Conservation (phyloP, 345 rosid genomes). For the Erucastrum elatum region DNA sequence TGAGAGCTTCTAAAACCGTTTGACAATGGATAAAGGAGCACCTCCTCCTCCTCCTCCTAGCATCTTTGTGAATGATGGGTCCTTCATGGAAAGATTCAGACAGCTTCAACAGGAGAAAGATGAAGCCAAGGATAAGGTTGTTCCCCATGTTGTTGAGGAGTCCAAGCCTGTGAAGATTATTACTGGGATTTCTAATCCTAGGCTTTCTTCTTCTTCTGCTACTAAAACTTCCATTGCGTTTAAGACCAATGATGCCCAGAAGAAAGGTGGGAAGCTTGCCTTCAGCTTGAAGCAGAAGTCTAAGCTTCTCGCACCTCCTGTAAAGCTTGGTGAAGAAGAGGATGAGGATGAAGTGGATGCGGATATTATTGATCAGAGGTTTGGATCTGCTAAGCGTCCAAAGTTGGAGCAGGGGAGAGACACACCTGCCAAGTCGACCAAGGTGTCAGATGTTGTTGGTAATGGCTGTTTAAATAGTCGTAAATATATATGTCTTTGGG, state of each 20-base stretch:
- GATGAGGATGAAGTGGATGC: constrained; percentile 66
- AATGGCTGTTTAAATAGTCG: constrained; percentile 55
- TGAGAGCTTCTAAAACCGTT: constrained; percentile 11
- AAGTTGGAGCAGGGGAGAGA: constrained; percentile 54
- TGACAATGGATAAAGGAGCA: constrained; percentile 74
- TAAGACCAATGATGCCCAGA: constrained; percentile 53
- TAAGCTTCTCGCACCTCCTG: constrained; percentile 79
- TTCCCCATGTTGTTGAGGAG: constrained; percentile 46
- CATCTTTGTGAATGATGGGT: constrained; percentile 95
- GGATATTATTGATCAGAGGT: constrained; percentile 41
- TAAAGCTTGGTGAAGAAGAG: constrained; percentile 79
- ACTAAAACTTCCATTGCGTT: constrained; percentile 46
- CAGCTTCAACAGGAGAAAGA: constrained; percentile 84
- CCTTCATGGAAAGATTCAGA: constrained; percentile 98
- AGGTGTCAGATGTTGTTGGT: constrained; percentile 80
- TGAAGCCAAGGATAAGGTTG: constrained; percentile 48
- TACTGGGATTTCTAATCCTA: constrained; percentile 50
- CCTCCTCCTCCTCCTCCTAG: constrained; percentile 55
- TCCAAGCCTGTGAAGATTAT: constrained; percentile 65
- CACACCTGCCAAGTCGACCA: constrained; percentile 48
- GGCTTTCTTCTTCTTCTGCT: constrained; percentile 41
- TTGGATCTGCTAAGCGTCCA: constrained; percentile 63
- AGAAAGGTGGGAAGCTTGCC: constrained; percentile 85
- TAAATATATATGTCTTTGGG: constrained; percentile 23
- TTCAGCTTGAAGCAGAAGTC: constrained; percentile 98